Percentiles rank a stretch among this genome's conserved stretches.
phyloP scores from a whole-genome alignment of 306 rosid genomes.

The Citrullus amarus region DNA sequence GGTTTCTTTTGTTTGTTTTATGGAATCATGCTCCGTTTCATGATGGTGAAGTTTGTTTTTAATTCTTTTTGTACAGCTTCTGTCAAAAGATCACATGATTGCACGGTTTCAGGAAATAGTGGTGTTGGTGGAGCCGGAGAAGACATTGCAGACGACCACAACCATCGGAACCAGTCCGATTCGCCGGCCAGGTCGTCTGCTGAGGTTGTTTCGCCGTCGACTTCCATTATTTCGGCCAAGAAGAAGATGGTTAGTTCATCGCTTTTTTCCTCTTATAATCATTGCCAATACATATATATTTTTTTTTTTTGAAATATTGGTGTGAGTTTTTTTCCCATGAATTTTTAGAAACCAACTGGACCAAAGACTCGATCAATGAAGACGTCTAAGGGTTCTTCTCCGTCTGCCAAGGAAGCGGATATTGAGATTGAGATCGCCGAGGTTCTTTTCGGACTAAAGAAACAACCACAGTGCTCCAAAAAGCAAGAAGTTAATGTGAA shows the following conservation, averaged over 20 bases:
- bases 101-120: constrained; percentile 22
- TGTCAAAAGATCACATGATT: constrained; percentile 40
- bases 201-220: constrained; percentile 26
- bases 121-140: constrained; percentile 24
- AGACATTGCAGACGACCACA: constrained; percentile 19
- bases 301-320: background rate
- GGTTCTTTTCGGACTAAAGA: constrained; percentile 47
- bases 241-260: constrained; percentile 37
- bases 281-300: background rate
- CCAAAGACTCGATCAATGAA: constrained; percentile 18
- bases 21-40: background rate
- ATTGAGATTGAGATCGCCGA: constrained; percentile 75
- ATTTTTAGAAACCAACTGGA: constrained; percentile 33
- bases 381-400: constrained; percentile 15
- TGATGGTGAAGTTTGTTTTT: constrained; percentile 1
- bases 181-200: constrained; percentile 14
- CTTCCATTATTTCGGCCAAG: constrained; percentile 20
- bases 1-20: background rate
- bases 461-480: constrained; percentile 25
- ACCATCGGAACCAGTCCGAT: constrained; percentile 11
- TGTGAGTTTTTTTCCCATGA: background rate
- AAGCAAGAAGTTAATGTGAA: constrained; percentile 11
- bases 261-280: background rate
- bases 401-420: constrained; percentile 20
- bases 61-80: constrained; percentile 31